Evolutionary conservation across 2,329 filamentous ascomycete species (phyloP).

Genomic region (Ophiocordyceps robertsii): DNA sequence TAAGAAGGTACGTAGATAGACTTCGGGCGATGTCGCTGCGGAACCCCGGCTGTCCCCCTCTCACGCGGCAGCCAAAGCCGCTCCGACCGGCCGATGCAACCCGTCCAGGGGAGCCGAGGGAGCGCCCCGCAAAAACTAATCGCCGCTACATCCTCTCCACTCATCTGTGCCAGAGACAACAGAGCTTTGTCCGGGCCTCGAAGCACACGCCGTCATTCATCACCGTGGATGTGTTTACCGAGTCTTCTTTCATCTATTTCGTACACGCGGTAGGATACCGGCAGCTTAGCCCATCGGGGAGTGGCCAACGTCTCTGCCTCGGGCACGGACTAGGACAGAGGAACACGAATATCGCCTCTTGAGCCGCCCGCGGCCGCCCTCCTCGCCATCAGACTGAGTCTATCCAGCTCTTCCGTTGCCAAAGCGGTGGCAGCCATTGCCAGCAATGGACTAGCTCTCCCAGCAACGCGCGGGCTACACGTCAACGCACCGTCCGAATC

Average conservation of each 20-base stretch:
- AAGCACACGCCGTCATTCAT: too few species aligned
- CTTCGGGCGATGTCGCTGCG: constrained; percentile 6
- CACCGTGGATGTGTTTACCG: too few species aligned
- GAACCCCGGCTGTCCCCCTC: background rate
- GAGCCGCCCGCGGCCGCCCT: background rate
- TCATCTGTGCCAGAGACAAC: too few species aligned
- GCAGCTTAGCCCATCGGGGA: background rate
- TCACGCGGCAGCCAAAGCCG: constrained; percentile 1
- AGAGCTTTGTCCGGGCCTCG: too few species aligned
- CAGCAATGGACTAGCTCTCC: constrained; percentile 11
- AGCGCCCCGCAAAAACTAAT: constrained; percentile 1
- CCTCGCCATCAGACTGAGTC: constrained; percentile 15
- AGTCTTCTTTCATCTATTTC: too few species aligned
- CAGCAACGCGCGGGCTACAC: constrained; percentile 8
- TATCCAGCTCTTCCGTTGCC: constrained; percentile 17
- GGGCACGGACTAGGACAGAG: background rate
- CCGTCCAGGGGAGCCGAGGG: constrained; percentile 1
- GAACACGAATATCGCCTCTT: background rate
- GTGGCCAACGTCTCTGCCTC: background rate
- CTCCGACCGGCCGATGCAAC: constrained; percentile 3
- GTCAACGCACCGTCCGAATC: constrained; percentile 7
- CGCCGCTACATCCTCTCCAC: background rate
- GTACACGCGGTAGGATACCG: too few species aligned
- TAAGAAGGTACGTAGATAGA: background rate
- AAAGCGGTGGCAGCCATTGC: constrained; percentile 14